phyloP scores from a whole-genome alignment of 1,284 basidiomycete species.

The Malassezia psittaci region DNA sequence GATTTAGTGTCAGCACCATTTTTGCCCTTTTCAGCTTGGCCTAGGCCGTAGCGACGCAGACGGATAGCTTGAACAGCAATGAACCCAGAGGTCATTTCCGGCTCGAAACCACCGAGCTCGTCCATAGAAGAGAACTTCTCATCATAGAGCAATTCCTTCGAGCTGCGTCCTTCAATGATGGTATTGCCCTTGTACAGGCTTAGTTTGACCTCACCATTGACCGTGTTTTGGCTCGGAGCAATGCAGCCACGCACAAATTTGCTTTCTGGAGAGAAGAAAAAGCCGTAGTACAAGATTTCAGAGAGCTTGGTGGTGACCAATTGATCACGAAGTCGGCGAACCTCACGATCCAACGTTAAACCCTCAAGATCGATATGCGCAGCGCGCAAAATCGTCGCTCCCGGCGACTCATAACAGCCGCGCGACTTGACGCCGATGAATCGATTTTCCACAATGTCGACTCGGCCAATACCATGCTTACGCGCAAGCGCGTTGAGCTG shows the following conservation, averaged over 20 bases:
- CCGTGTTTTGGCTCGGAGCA: constrained; percentile 85
- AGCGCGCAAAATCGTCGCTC: constrained; percentile 83
- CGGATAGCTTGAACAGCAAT: constrained; percentile 45
- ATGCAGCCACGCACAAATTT: constrained; percentile 66
- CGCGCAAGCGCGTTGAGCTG: constrained; percentile 81
- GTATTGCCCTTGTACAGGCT: constrained; percentile 96
- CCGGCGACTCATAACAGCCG: constrained; percentile 96
- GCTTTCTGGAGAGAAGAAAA: constrained; percentile 92
- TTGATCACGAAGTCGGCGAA: constrained; percentile 84
- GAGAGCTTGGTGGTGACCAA: constrained; percentile 84
- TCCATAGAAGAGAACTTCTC: constrained; percentile 98
- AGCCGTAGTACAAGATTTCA: constrained; percentile 84
- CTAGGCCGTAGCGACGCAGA: constrained; percentile 39
- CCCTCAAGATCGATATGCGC: constrained; percentile 97
- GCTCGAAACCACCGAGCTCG: constrained; percentile 88
- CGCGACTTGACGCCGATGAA: constrained; percentile 98
- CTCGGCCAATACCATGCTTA: constrained; percentile 87
- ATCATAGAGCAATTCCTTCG: constrained; percentile 82
- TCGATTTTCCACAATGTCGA: constrained; percentile 98
- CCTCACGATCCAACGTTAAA: constrained; percentile 91
- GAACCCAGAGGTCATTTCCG: constrained; percentile 41
- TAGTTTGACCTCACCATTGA: constrained; percentile 82
- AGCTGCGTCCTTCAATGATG: constrained; percentile 79
- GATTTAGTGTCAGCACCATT: constrained; percentile 31
- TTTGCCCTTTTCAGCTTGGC: constrained; percentile 31